Evolutionary conservation across 768 basidiomycete genomes (phyloP).

Genomic region (Serendipita sp.): DNA sequence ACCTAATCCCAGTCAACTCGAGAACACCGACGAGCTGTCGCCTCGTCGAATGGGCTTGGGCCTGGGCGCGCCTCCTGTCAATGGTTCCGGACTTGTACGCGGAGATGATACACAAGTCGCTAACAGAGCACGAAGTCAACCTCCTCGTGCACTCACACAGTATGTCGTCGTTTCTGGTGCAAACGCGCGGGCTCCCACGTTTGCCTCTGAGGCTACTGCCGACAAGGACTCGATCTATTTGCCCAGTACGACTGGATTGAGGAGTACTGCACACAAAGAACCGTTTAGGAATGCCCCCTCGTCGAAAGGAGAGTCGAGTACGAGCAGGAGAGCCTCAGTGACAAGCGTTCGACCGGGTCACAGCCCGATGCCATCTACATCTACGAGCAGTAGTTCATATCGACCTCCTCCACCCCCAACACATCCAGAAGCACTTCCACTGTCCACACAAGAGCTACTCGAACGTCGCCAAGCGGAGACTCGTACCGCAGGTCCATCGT

Average conservation of each 20-base stretch:
- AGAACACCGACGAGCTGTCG: background rate
- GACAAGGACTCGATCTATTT: conserved; percentile 38
- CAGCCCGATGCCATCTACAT: background rate
- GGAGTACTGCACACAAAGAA: conserved; percentile 17
- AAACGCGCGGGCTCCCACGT: conserved; percentile 6
- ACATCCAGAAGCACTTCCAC: conserved; percentile 3
- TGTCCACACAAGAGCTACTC: background rate
- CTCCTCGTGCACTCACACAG: conserved; percentile 62
- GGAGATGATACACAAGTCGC: conserved; percentile 33
- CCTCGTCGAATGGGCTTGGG: background rate
- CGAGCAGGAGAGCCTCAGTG: no score
- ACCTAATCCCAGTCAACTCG: background rate
- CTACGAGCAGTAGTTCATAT: background rate
- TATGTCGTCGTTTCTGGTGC: conserved; percentile 26
- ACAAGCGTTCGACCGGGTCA: background rate
- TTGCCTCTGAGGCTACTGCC: conserved; percentile 27
- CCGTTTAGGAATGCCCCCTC: background rate
- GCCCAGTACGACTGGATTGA: conserved; percentile 57
- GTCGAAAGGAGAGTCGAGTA: no score
- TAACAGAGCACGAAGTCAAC: conserved; percentile 37
- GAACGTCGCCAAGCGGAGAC: background rate
- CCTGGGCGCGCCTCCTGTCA: background rate
- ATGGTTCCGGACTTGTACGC: conserved; percentile 20
- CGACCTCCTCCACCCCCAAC: background rate
- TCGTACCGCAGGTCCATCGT: background rate